Base-by-base conservation (phyloP, 495 filamentous ascomycete genomes). In the Terfezia claveryi region DNA sequence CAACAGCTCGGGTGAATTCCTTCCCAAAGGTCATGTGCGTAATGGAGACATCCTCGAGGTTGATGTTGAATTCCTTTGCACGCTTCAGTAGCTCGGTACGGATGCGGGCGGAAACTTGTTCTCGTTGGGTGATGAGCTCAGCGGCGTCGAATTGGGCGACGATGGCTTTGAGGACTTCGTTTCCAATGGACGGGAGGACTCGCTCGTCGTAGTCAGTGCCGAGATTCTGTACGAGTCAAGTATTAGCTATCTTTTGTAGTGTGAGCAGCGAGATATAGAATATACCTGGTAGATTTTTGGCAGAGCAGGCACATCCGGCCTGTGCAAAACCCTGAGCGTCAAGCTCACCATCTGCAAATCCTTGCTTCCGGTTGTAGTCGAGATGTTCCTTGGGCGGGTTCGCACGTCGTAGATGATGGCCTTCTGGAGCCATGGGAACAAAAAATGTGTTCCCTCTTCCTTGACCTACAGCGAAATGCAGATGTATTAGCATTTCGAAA, bases 1-100 rank as follows among this genome's bases (percentile, higher is more conserved):
- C 91, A 63, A 99, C 91, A 57, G 91, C 91, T 59, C 80, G 79
- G 56, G 91, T 99, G 80, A 99, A 99, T 72, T 99, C 91, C 73
- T 87, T 88, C 55, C 91, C 91, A 70, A 99, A 99, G 54, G 91
- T 96, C 91, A 99, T 96, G 79, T 99, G 91, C 46, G 91, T 99
- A 74, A 99, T 99, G 62, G 85, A 92, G 56, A 99, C 91, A 64
- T 99, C 91, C 70, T 99, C 91, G 46, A 99, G 83, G 37, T 85
- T 83, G 69, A 99, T 99, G 75, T 99, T 95, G 80, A 99, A 99
- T 69, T 99, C 92, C 52, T 78, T 66, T n/a, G 91, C 91, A 53
- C 91, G 88, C 75, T 87, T 88, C 67, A 92, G 79, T 37, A 99
- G 82, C 70, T 99, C 91, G 61, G 80, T 74, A 52, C 86, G 87